phyloP scores from a whole-genome alignment of 176 grass and related monocot genomes.

The Triticum monococcum region DNA sequence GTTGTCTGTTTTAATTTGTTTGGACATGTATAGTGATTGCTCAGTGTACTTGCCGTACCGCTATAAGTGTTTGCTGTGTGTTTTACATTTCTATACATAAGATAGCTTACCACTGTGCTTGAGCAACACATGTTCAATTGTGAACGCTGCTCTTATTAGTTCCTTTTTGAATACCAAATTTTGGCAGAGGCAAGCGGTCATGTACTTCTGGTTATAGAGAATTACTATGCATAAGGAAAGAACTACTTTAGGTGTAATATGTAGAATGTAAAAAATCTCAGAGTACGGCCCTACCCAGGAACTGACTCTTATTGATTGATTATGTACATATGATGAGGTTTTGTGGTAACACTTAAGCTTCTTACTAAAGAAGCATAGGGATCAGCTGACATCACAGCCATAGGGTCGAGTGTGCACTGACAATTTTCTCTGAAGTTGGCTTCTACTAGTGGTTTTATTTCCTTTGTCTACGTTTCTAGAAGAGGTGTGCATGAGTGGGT shows the following conservation, averaged over 20 bases:
- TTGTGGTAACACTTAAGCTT: not conserved
- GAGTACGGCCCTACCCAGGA: not conserved
- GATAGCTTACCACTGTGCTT: not conserved
- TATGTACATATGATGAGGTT: not conserved
- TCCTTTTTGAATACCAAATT: constrained; percentile 12
- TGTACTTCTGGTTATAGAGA: constrained; percentile 12
- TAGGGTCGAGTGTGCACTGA: not conserved
- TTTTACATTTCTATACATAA: constrained; percentile 5
- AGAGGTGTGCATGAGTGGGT: not conserved
- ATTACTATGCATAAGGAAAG: constrained; percentile 14
- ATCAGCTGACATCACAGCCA: not conserved
- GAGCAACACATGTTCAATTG: not conserved
- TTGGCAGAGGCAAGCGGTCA: not conserved
- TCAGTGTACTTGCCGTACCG: not conserved
- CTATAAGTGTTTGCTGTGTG: not conserved
- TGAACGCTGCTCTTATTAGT: not conserved
- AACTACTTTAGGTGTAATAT: constrained; percentile 2
- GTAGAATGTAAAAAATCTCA: not conserved
- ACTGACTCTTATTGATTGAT: not conserved
- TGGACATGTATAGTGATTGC: constrained; percentile 2
- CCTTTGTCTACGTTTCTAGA: constrained; percentile 6
- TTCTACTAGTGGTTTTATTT: not conserved
- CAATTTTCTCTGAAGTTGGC: not conserved
- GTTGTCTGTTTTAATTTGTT: not conserved
- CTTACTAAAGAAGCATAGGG: not conserved